Base-by-base conservation (phyloP, 164 flowering plant species). In the Vitis amurensis region DNA sequence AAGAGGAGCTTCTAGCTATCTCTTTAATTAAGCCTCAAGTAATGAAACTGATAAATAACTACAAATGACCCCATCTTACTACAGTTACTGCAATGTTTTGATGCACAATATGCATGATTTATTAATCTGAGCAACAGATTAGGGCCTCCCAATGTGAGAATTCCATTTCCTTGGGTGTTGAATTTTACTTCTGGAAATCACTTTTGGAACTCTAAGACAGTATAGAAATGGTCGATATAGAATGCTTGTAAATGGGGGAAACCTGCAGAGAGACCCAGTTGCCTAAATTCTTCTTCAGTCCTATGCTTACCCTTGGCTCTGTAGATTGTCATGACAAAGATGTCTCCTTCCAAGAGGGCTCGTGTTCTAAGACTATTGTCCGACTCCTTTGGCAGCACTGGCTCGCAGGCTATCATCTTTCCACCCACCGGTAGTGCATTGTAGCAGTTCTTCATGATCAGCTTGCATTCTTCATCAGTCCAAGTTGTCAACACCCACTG, bases 401-500 rank as follows among this genome's bases (percentile, higher is more conserved):
- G 93, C 75, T 91, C 93, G 53, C 93, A 91, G 1, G 91, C 97
- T 1, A 91, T 87, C 73, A 91, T 9, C 74, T 89, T 89, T 59
- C 97, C 93, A 64, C 87, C 89, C 11, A 47, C 63, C 0, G 92
- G 92, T 3, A 91, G 86, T 9, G 93, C 82, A 31, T 87, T 73
- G 79, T 75, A 83, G 60, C 93, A 84, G 56, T 87, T 91, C 78
- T 81, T 83, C 87, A 89, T 72, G n/a, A 91, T 85, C 56, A n/a
- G 8, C 68, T 75, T 77, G 85, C 89, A 86, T 67, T 89, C 93
- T 2, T 87, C 89, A 44, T 91, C 92, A 0, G 88, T 87, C 93
- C 92, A 89, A 27, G 97, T 85, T 19, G 91, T 84, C 68, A 91
- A 72, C 2, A 91, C 56, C 92, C 93, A 89, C 97, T 87, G 83